phyloP scores from a whole-genome alignment of 176 grass and related monocot species.

The Paspalum notatum region DNA sequence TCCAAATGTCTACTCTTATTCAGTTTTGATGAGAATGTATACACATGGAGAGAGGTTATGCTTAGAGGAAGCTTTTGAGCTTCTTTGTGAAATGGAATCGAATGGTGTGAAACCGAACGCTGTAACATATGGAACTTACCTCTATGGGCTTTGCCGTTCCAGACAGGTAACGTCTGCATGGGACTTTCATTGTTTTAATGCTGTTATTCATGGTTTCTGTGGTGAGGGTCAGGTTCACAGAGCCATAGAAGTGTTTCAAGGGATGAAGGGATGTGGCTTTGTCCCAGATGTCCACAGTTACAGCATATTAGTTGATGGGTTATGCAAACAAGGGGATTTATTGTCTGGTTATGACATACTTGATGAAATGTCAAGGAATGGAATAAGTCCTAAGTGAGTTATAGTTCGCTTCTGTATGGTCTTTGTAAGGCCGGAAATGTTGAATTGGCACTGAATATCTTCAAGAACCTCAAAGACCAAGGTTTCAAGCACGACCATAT shows the following conservation, averaged over 20 bases:
- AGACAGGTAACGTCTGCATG: slow-evolving; percentile 49
- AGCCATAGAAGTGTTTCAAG: slow-evolving; percentile 55
- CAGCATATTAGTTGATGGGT: slow-evolving; percentile 59
- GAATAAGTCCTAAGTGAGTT: slow-evolving; percentile 55
- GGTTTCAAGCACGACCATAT: slow-evolving; percentile 50
- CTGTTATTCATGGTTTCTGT: slow-evolving; percentile 75
- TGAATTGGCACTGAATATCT: slow-evolving; percentile 42
- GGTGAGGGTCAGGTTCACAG: slow-evolving; percentile 42
- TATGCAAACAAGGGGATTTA: slow-evolving; percentile 62
- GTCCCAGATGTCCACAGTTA: slow-evolving; percentile 60
- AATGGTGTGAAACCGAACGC: slow-evolving; percentile 54
- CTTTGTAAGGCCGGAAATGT: slow-evolving; percentile 63
- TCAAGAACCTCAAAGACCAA: slow-evolving; percentile 41
- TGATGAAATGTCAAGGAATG: slow-evolving; percentile 64
- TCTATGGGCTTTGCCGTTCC: slow-evolving; percentile 58
- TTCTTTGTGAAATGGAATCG: slow-evolving; percentile 62
- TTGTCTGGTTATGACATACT: slow-evolving; percentile 40
- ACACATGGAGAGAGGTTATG: slow-evolving; percentile 50
- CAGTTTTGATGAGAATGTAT: slow-evolving; percentile 64
- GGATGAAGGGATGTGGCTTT: slow-evolving; percentile 47
- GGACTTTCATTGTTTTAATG: slow-evolving; percentile 69
- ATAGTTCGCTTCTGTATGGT: slow-evolving; percentile 63
- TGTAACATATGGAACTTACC: slow-evolving; percentile 64
- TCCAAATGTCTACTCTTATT: slow-evolving; percentile 71
- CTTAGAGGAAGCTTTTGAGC: slow-evolving; percentile 58